Conservation (phyloP, 106 monocot genomes). For the Platanthera guangdongensis region DNA sequence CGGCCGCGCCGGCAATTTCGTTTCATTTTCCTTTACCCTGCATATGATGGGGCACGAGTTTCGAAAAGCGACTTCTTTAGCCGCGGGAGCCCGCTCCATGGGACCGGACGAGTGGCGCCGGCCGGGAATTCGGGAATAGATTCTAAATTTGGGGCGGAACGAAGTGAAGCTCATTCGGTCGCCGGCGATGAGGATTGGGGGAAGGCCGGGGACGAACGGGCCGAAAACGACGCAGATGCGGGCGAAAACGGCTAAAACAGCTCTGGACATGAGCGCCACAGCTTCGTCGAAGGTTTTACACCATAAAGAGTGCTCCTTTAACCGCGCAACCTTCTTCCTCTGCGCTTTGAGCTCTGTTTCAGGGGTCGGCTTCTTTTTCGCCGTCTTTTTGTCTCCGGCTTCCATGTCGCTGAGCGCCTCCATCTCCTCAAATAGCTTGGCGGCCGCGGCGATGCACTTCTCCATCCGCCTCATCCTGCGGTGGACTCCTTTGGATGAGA, state of each 20-base stretch:
- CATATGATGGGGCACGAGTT: constrained; percentile 43
- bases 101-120: constrained; percentile 33
- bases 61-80: constrained; percentile 8
- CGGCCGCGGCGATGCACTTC: constrained; percentile 19
- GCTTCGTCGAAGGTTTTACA: constrained; percentile 34
- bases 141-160: neutral
- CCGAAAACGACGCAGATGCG: constrained; percentile 53
- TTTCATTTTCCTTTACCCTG: neutral
- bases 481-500: constrained; percentile 15
- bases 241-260: constrained; percentile 38
- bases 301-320: constrained; percentile 70
- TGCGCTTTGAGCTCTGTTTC: constrained; percentile 26
- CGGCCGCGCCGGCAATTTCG: constrained; percentile 3
- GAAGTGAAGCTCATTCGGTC: constrained; percentile 8
- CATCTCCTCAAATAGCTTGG: constrained; percentile 49
- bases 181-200: constrained; percentile 10
- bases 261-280: constrained; percentile 42
- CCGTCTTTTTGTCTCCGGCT: constrained; percentile 28
- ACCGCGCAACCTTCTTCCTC: constrained; percentile 33
- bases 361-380: constrained; percentile 10
- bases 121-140: constrained; percentile 1
- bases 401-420: constrained; percentile 50
- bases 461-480: constrained; percentile 60
- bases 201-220: constrained; percentile 37
- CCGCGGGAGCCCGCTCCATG: constrained; percentile 10